These are phyloP conservation scores for Peltaster fructicola DNA, from an alignment of 2,329 filamentous ascomycete species.

Conservation along the genomic window DNA sequence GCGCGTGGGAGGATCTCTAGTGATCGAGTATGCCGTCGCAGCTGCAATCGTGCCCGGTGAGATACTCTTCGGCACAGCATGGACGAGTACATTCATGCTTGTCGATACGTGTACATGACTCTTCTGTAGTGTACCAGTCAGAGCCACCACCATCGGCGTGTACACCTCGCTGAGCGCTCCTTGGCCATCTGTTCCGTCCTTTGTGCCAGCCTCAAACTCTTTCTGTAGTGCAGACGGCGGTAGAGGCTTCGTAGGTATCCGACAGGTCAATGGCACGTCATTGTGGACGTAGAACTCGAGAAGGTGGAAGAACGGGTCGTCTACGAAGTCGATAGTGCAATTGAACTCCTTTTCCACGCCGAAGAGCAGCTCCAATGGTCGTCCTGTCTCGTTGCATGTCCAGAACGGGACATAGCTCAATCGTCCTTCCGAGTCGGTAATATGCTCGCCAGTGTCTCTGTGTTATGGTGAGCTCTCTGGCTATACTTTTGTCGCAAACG, in stretches of 20 bases:
- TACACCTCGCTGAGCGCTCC: slow-evolving; percentile 31
- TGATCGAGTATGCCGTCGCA: slow-evolving; percentile 67
- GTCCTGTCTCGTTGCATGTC: slow-evolving; percentile 69
- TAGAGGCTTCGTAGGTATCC: slow-evolving; percentile 62
- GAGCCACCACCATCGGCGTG: slow-evolving; percentile 71
- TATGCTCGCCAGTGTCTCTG: slow-evolving; percentile 78
- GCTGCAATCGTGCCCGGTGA: slow-evolving; percentile 66
- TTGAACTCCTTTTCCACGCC: slow-evolving; percentile 65
- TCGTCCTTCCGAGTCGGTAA: slow-evolving; percentile 63
- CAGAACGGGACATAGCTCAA: slow-evolving; percentile 88
- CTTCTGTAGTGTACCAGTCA: slow-evolving; percentile 74
- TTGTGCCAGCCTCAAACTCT: slow-evolving; percentile 16
- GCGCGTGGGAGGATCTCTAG: slow-evolving; percentile 38
- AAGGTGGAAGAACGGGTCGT: slow-evolving; percentile 69
- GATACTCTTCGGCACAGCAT: slow-evolving; percentile 37
- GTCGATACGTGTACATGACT: slow-evolving; percentile 84
- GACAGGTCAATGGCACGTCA: slow-evolving; percentile 83
- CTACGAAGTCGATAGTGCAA: slow-evolving; percentile 62
- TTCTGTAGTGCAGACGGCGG: slow-evolving; percentile 20
- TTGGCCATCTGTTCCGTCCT: slow-evolving; percentile 20
- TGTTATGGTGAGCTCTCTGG: slow-evolving; percentile 1
- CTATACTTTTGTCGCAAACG: not conserved
- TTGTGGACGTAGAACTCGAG: slow-evolving; percentile 97
- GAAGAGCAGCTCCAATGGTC: slow-evolving; percentile 71
- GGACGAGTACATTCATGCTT: slow-evolving; percentile 75